Base-by-base conservation (phyloP, 2,329 filamentous ascomycete species). In the Nectriaceae sp. region DNA sequence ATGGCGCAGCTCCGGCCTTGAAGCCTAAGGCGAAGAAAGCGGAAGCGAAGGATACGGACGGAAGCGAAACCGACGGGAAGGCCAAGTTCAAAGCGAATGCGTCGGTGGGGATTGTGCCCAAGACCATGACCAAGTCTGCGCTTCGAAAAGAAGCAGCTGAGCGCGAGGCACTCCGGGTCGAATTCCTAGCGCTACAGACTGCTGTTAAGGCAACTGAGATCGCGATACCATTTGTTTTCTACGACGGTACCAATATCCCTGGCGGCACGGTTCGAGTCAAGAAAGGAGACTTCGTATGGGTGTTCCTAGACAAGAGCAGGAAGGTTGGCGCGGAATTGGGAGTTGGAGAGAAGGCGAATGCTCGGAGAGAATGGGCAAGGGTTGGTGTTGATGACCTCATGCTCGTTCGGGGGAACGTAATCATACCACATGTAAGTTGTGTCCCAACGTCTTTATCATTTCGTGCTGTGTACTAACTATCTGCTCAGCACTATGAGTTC, bases 311-410 rank as follows among this genome's bases (percentile, higher is more conserved):
- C 69, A 86, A 88, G 63, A 94, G 90, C 62, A 80, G 93, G 53
- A 97, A 96, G 67, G 86, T 96, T 1, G 93, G 91, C 11, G 92
- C 92, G 2, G 85, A 94, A 62, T 72, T 90, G 36, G 88, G 88
- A 1, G 88, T 92, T 1, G 88, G 85, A 42, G 84, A 78, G 57
- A 87, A 79, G 55, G 75, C 80, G 46, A 87, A 87, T 59, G 84
- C 65, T 13, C 76, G 84, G 52, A 84, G 88, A 52, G 89, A 94
- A 64, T 99, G 94, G 94, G 93, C 93, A 3, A 79, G 93, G 48
- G 88, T 97, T 22, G 89, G 91, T 29, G 93, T 99, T 4, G 94
- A 99, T 67, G 94, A 99, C 72, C 71, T 99, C 65, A 90, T 99
- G 84, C 78, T 97, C 49, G 92, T 99, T 6, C 80, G 90, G 63